A percentile compares a stretch with the other conserved stretches of the same genome.
These are phyloP conservation scores for Mycena alexandri DNA, from an alignment of 768 basidiomycete species.

Conservation along the genomic window DNA sequence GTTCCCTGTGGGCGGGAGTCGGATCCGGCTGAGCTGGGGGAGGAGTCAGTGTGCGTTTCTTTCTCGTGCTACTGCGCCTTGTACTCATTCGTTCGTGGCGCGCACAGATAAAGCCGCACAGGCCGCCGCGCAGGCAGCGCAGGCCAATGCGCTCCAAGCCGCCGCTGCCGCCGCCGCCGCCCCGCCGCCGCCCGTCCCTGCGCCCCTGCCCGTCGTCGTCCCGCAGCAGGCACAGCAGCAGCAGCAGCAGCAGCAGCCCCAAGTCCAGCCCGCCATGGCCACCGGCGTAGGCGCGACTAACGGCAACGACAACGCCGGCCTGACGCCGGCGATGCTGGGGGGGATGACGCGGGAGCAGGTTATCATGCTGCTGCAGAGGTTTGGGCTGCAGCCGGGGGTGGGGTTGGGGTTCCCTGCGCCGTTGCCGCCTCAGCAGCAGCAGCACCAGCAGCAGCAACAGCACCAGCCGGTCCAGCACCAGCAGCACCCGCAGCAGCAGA, in stretches of 20 bases:
- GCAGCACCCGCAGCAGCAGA: too few species aligned
- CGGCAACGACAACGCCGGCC: too few species aligned
- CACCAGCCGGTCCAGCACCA: too few species aligned
- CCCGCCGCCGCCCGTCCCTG: neutral
- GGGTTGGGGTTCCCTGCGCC: constrained; percentile 42
- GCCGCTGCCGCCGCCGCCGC: neutral
- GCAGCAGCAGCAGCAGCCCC: neutral
- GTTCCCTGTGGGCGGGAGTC: constrained; percentile 92
- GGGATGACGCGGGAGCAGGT: constrained; percentile 72
- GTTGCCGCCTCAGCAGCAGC: constrained; percentile 24
- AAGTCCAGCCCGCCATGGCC: too few species aligned
- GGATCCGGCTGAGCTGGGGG: constrained; percentile 94
- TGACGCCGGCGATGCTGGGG: too few species aligned
- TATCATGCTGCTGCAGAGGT: constrained; percentile 68
- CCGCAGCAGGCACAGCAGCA: constrained; percentile 10
- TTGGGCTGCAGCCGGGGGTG: constrained; percentile 54
- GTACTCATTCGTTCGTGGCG: neutral
- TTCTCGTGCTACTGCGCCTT: too few species aligned
- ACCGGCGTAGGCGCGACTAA: too few species aligned
- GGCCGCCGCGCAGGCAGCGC: constrained; percentile 87
- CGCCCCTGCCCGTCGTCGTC: constrained; percentile 6
- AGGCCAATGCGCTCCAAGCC: constrained; percentile 70
- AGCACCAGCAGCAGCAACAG: too few species aligned
- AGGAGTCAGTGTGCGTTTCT: constrained; percentile 84
- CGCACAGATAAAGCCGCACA: constrained; percentile 87